Evolutionary conservation across 139 green algal genomes (phyloP), one percentile per base, ranked within the genome.

Genomic region (Haematococcus sp.): DNA sequence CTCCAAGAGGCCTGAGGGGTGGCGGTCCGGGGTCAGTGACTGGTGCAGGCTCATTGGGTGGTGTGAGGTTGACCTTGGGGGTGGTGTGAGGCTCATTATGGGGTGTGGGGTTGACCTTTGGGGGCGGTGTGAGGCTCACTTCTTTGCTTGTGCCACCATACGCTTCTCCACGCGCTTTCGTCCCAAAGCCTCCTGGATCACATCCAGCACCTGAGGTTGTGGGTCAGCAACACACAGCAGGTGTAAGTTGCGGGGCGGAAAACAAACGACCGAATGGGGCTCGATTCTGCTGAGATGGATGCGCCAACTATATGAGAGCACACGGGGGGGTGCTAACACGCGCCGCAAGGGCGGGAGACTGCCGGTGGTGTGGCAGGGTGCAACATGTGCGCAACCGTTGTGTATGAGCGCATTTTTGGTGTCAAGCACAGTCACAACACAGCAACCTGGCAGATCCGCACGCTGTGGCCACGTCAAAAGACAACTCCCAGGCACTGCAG

Each of bases 121-220:
- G 7, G 7, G 40, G 40, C 40, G 7, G 40, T 7, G 7, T 49
- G 40, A 49, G 40, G 40, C 40, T 49, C 11, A 49, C 58, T 65
- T 65, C 30, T 65, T 28, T 68, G 61, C 61, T 31, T 68, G 31
- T 5, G 61, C 61, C 19, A 68, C 61, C 60, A 46, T 58, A 28
- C 69, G 75, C 59, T 76, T 27, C 32, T 73, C 34, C n/a, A 51
- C 68, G 13, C 68, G 46, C 59, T 51, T 60, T 4, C 31, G 20
- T 2, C 75, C 75, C 32, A 81, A 2, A 4, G 51, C 31, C 61
- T 68, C 61, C 61, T 68, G 61, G 7, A 68, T 30, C 15, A 27
- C 5, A 4, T 46, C n/a, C 11, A 28, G 15, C 2, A 31, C 17
- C 17, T 52, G 32, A 5, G 4, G 5, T n/a, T 66, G 20, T 66